These are phyloP conservation scores for Sugiyamaella novakii DNA, from an alignment of 1,139 yeast genomes.

Conservation along the genomic window DNA sequence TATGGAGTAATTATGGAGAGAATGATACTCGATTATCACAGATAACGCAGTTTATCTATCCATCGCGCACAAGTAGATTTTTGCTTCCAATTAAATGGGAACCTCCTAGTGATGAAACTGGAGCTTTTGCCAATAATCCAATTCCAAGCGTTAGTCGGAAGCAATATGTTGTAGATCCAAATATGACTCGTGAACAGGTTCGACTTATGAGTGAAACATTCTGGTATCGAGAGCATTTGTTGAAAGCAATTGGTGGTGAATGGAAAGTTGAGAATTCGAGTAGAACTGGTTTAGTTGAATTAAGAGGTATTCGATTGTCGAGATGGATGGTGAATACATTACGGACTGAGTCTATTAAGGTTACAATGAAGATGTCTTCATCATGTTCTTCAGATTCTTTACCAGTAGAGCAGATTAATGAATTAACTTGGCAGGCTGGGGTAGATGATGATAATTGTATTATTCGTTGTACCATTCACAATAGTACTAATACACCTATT, in stretches of 20 bases:
- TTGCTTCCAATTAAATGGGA: slow-evolving; percentile 68
- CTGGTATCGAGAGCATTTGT: slow-evolving; percentile 75
- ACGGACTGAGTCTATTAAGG: slow-evolving; percentile 51
- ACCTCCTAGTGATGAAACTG: slow-evolving; percentile 45
- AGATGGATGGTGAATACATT: slow-evolving; percentile 48
- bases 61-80: slow-evolving; percentile 60
- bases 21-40: slow-evolving; percentile 33
- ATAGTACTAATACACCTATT: slow-evolving; percentile 39
- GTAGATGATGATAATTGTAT: slow-evolving; percentile 33
- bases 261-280: slow-evolving; percentile 53
- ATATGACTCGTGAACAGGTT: slow-evolving; percentile 57
- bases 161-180: slow-evolving; percentile 70
- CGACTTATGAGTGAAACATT: slow-evolving; percentile 59
- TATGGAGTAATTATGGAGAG: slow-evolving; percentile 43
- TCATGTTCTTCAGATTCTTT: too few relatives aligned
- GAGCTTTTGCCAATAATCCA: slow-evolving; percentile 43
- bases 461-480: slow-evolving; percentile 32
- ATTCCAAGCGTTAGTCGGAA: slow-evolving; percentile 78
- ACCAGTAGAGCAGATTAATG: slow-evolving; percentile 22
- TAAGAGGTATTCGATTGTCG: slow-evolving; percentile 65
- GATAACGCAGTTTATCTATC: slow-evolving; percentile 44
- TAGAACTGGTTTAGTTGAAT: slow-evolving; percentile 62
- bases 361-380: slow-evolving; percentile 39
- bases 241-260: slow-evolving; percentile 59
- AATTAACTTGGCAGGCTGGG: slow-evolving; percentile 24